Evolutionary conservation across 1,139 yeast genomes (phyloP), one percentile per base, ranked within the genome.

Genomic region (Sugiyamaella pinicola): DNA sequence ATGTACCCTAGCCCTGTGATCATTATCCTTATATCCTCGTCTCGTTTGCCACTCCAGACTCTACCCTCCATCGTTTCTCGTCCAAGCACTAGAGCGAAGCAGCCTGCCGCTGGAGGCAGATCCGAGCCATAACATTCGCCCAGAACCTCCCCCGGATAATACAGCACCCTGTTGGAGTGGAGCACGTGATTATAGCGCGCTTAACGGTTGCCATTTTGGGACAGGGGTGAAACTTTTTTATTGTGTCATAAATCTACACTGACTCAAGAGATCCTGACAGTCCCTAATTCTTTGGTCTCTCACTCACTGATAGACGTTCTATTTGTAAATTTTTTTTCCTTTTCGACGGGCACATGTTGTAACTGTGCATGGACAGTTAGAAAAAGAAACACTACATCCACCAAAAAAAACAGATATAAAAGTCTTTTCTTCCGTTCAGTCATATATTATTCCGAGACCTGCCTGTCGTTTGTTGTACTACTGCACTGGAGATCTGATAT

Each of bases 201-300:
- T 12, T 7, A 38, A 13, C 42, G 18, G n/a, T 21, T 38, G 29
- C 42, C 42, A 8, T 21, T 21, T 38, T 10, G 42, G 42, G 42
- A 38, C 28, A 21, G 29, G 40, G 42, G 42, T 38, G 42, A 38
- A 38, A 38, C 42, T 38, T 38, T 38, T 38, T 38, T 13, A 15
- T 19, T 38, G 42, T 21, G 42, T 38, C 42, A 38, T 38, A 38
- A 13, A 31, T 31, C 17, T 31, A 31, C 13, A 31, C 9, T 6
- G 31, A n/a, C n/a, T n/a, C n/a, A 26, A 26, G 31, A 4, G 31
- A 26, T 26, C 31, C 8, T 4, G 31, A n/a, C n/a, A n/a, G n/a
- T n/a, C n/a, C n/a, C n/a, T n/a, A n/a, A n/a, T n/a, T n/a, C n/a
- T n/a, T n/a, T n/a, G n/a, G n/a, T n/a, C n/a, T n/a, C n/a, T n/a